Conservation (phyloP, 2,329 filamentous ascomycete species). For the Curvularia sp. region DNA sequence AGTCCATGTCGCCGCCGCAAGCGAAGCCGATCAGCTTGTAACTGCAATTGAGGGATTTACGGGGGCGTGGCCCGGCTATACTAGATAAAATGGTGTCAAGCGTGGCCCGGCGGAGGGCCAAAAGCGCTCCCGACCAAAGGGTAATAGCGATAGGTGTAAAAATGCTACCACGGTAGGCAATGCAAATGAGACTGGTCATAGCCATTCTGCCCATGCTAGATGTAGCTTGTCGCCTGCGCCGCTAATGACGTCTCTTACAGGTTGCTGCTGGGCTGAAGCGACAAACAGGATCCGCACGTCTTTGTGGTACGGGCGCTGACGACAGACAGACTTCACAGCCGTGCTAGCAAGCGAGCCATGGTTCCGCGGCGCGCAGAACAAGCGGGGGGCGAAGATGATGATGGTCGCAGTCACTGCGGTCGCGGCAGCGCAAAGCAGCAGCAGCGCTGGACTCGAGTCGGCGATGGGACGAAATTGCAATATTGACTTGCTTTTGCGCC, state of each 20-base stretch:
- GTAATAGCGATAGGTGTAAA: slow-evolving; percentile 16
- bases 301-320: slow-evolving; percentile 19
- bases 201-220: slow-evolving; percentile 12
- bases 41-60: slow-evolving; percentile 7
- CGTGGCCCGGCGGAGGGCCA: slow-evolving; percentile 19
- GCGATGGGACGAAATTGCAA: background rate
- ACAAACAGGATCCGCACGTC: slow-evolving; percentile 4
- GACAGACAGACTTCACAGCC: slow-evolving; percentile 22
- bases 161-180: slow-evolving; percentile 14
- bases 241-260: slow-evolving; percentile 3
- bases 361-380: slow-evolving; percentile 4
- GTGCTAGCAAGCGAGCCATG: background rate
- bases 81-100: slow-evolving; percentile 8
- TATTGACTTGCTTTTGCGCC: slow-evolving; percentile 1
- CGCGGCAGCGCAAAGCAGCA: background rate
- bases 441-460: background rate
- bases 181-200: slow-evolving; percentile 17
- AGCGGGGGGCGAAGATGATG: background rate
- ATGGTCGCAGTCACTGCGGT: too few relatives aligned
- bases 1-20: slow-evolving; percentile 1
- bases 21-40: background rate
- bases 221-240: slow-evolving; percentile 12
- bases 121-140: slow-evolving; percentile 21
- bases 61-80: slow-evolving; percentile 18
- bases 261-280: slow-evolving; percentile 6